A percentile compares a stretch with the other conserved stretches of the same genome.
phyloP scores from a whole-genome alignment of 2,329 filamentous ascomycete genomes.

The Ophiostoma himal-ulmi region DNA sequence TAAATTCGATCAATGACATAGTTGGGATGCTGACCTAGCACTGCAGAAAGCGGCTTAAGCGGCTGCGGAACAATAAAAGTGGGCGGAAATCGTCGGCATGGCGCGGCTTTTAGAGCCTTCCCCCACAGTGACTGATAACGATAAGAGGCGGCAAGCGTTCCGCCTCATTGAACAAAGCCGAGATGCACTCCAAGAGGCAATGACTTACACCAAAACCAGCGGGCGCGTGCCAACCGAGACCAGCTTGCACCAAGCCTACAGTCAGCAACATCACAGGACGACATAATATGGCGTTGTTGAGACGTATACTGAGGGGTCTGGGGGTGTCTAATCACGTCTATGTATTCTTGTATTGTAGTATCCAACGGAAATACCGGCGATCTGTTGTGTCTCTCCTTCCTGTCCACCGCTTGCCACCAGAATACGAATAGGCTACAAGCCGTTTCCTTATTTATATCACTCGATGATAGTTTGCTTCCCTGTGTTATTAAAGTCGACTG shows the following conservation, averaged over 20 bases:
- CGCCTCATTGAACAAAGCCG: slow-evolving; percentile 25
- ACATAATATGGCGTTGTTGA: neutral
- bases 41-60: slow-evolving; percentile 6
- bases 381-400: neutral
- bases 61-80: slow-evolving; percentile 18
- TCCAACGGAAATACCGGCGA: neutral
- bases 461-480: neutral
- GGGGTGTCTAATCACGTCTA: neutral
- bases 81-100: slow-evolving; percentile 33
- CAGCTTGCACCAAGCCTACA: neutral
- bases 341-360: neutral
- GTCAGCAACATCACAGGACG: neutral
- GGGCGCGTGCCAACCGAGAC: neutral
- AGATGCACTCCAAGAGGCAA: slow-evolving; percentile 1
- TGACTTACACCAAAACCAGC: neutral
- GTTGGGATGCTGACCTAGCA: neutral
- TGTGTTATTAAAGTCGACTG: neutral
- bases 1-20: neutral
- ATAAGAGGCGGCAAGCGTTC: slow-evolving; percentile 20
- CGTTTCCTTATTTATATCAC: neutral
- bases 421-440: neutral
- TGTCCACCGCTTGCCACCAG: neutral
- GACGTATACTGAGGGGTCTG: neutral
- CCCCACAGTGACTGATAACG: slow-evolving; percentile 22
- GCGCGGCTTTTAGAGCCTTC: slow-evolving; percentile 20